Percentiles rank a stretch among this genome's conserved stretches.
Evolutionary conservation across 768 basidiomycete genomes (phyloP).

Genomic region (Mycena latifolia): DNA sequence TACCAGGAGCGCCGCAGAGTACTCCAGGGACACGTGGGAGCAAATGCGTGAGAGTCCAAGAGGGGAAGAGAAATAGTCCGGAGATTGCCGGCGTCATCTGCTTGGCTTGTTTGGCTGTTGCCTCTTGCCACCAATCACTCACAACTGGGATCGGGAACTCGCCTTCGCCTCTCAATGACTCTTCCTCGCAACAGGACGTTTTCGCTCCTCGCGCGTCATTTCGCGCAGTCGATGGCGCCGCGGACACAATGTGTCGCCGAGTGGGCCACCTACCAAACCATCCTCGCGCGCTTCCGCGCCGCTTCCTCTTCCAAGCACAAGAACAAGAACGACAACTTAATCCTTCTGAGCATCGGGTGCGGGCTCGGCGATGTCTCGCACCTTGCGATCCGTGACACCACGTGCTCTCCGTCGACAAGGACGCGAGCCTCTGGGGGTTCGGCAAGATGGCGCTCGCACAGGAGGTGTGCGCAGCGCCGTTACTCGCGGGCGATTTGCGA

Average conservation of each 20-base stretch:
- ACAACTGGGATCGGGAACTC: too few species aligned
- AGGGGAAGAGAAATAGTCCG: too few species aligned
- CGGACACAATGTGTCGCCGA: background rate
- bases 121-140: too few species aligned
- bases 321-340: background rate
- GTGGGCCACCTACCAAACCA: constrained; percentile 3
- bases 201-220: too few species aligned
- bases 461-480: background rate
- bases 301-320: too few species aligned
- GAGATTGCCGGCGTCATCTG: too few species aligned
- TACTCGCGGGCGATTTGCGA: background rate
- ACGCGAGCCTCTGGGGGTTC: background rate
- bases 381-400: background rate
- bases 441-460: background rate
- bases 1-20: too few species aligned
- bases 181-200: too few species aligned
- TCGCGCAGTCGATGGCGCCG: background rate
- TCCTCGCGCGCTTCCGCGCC: background rate
- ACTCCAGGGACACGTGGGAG: too few species aligned
- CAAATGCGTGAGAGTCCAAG: too few species aligned
- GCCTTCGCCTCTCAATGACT: too few species aligned
- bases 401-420: constrained; percentile 10
- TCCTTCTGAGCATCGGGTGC: constrained; percentile 1
- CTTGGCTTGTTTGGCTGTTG: too few species aligned
- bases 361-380: background rate